Evolutionary conservation across 2,329 filamentous ascomycete genomes (phyloP).

Genomic region (Grosmannia serpens): DNA sequence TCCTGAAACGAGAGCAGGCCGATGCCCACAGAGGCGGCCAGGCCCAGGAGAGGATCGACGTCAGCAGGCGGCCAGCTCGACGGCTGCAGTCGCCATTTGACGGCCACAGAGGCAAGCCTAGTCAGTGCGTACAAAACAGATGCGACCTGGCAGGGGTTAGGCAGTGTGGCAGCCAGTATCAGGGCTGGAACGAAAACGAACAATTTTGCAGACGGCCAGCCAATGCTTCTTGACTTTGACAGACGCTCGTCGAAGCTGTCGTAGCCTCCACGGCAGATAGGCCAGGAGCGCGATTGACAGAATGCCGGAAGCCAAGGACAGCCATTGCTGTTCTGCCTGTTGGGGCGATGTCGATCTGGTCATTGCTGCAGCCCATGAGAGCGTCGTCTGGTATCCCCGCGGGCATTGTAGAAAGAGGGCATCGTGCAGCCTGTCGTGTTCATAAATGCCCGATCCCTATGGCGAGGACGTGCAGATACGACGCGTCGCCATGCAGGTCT

Average conservation of each 20-base stretch:
- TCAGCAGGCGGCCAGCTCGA: neutral
- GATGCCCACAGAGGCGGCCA: neutral
- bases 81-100: neutral
- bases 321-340: neutral
- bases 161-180: neutral
- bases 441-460: no score
- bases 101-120: neutral
- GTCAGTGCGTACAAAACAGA: neutral
- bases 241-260: neutral
- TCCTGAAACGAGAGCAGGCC: slow-evolving; percentile 6
- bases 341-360: neutral
- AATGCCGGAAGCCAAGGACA: neutral
- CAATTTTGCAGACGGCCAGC: neutral
- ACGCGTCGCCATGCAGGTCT: no score
- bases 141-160: neutral
- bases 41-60: neutral
- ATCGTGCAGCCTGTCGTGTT: no score
- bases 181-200: neutral
- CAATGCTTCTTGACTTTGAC: neutral
- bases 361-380: neutral
- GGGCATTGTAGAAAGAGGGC: no score
- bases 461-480: no score
- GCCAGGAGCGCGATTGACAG: neutral
- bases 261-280: neutral
- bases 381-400: no score